These are phyloP conservation scores for Penicillium malachiteum DNA, from an alignment of 495 filamentous ascomycete genomes.

Conservation along the genomic window DNA sequence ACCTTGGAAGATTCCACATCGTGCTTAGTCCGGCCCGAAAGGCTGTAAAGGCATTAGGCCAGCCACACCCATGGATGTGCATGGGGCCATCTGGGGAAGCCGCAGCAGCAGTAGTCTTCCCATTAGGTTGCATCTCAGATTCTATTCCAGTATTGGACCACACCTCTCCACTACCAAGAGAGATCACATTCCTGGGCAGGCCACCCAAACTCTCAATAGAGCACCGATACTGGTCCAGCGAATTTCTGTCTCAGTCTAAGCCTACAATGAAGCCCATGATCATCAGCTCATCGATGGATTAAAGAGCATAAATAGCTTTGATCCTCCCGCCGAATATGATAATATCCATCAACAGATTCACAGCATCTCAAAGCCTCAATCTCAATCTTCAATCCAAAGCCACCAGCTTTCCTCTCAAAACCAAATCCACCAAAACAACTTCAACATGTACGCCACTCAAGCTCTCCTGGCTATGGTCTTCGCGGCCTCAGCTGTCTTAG, in stretches of 20 bases:
- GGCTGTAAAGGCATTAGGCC: background rate
- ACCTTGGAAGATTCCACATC: background rate
- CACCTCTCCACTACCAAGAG: background rate
- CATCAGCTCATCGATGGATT: background rate
- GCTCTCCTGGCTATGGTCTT: background rate
- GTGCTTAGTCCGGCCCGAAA: background rate
- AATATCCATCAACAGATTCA: background rate
- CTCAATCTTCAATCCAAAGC: background rate
- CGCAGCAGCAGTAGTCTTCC: constrained; percentile 1
- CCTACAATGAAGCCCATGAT: background rate
- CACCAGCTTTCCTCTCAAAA: background rate
- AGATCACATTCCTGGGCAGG: too few relatives aligned
- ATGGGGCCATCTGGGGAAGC: constrained; percentile 1
- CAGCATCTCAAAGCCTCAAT: background rate
- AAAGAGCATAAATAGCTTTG: constrained; percentile 1
- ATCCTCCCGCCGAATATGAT: background rate
- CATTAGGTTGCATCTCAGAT: background rate
- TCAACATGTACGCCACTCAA: constrained; percentile 1
- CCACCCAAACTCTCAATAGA: background rate
- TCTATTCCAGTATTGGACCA: background rate
- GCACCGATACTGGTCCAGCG: background rate
- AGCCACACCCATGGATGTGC: background rate
- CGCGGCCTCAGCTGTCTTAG: background rate
- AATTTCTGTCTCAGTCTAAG: background rate
- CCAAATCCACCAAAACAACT: background rate